A percentile compares a stretch with the other conserved stretches of the same genome.
Conservation (phyloP, 177 flowering plant species). For the Vitis hybrid region DNA sequence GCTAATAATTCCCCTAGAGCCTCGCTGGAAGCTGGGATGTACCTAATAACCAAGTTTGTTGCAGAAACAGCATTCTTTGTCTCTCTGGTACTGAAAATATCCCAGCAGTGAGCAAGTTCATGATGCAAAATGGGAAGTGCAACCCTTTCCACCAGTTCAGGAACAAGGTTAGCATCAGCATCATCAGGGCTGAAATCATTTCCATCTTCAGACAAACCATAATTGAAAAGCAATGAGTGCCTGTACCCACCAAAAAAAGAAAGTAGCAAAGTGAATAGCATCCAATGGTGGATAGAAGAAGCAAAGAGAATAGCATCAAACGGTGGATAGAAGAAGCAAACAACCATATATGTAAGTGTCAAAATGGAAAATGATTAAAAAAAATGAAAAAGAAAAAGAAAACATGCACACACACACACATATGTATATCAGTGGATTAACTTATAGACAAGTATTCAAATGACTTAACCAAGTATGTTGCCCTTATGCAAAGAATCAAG, state of each 20-base stretch:
- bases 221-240: slow-evolving; percentile 78
- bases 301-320: too few species aligned
- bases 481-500: neutral
- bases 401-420: neutral
- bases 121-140: slow-evolving; percentile 91
- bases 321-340: too few species aligned
- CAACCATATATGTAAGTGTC: too few species aligned
- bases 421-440: too few species aligned
- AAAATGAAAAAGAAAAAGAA: neutral
- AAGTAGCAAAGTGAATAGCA: neutral
- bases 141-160: slow-evolving; percentile 78
- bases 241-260: slow-evolving; percentile 31
- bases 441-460: too few species aligned
- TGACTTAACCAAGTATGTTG: too few species aligned
- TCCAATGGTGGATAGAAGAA: too few species aligned
- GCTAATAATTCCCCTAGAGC: slow-evolving; percentile 65
- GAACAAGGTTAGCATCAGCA: slow-evolving; percentile 84
- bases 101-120: slow-evolving; percentile 88
- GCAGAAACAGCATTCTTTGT: slow-evolving; percentile 84
- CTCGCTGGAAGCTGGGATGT: slow-evolving; percentile 66
- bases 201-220: slow-evolving; percentile 68
- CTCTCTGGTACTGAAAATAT: slow-evolving; percentile 74
- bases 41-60: slow-evolving; percentile 58
- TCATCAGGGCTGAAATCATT: slow-evolving; percentile 54
- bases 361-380: too few species aligned